Percentiles rank a stretch among this genome's conserved stretches.
Conservation (phyloP, 805 yeast species). For the Saturnispora ahearnii region DNA sequence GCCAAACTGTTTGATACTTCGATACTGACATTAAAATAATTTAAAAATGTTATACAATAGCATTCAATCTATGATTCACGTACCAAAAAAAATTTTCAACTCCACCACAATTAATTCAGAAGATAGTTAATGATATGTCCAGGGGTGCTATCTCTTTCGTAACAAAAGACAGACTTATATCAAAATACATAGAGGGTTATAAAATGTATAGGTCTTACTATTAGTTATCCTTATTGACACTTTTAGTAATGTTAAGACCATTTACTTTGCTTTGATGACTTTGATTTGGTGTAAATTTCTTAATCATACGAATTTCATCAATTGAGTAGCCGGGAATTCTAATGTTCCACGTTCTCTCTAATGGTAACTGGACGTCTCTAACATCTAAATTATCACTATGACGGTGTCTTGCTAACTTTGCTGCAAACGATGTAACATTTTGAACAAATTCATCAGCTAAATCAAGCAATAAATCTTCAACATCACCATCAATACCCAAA, state of each 20-base stretch:
- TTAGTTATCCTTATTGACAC: conserved; percentile 40
- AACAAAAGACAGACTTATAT: conserved; percentile 6
- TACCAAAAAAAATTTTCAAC: neutral
- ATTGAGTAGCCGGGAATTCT: conserved; percentile 88
- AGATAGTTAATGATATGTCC: too few species aligned
- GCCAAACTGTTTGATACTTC: neutral
- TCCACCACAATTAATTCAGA: neutral
- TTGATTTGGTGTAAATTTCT: conserved; percentile 61
- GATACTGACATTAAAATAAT: neutral
- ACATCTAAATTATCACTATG: conserved; percentile 81
- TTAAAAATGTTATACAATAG: neutral
- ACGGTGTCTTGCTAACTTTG: conserved; percentile 90
- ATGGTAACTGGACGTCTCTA: conserved; percentile 81
- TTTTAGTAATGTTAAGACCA: conserved; percentile 57
- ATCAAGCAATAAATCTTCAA: conserved; percentile 82
- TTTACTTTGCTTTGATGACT: conserved; percentile 58
- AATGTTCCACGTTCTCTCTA: conserved; percentile 91
- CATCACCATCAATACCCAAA: conserved; percentile 88
- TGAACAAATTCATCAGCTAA: conserved; percentile 93
- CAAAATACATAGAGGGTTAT: neutral
- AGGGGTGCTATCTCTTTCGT: too few species aligned
- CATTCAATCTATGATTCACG: neutral
- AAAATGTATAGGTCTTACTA: neutral
- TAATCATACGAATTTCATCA: conserved; percentile 76
- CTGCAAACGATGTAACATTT: conserved; percentile 86